Evolutionary conservation across 2,329 filamentous ascomycete genomes (phyloP), one percentile per base, ranked within the genome.

Genomic region (Pochonia chlamydosporia): DNA sequence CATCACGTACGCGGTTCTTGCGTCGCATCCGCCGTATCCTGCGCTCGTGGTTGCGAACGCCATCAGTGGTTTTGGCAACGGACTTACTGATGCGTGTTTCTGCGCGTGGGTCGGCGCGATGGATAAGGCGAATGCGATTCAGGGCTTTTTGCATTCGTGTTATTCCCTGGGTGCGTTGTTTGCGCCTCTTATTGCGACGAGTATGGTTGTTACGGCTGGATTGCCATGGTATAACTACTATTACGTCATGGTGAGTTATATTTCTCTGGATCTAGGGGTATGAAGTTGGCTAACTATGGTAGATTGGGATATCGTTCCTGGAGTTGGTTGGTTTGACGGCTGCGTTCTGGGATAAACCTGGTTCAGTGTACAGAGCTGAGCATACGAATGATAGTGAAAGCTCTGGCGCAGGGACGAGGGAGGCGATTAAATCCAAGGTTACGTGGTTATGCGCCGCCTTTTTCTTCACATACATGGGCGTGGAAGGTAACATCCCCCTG

Each of bases 391-490:
- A 59, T 1, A 48, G 48, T 9, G 58, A 58, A 3, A 49, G 51
- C 0, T 35, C 31, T 14, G 61, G 64, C 1, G 62, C 60, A 1
- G 66, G 67, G 0, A 70, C 67, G 0, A 58, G 63, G 23, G 60
- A 64, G 9, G 67, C 68, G 0, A 64, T 80, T 11, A 64, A 65
- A 37, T 65, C 66, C 5, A 70, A 68, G 51, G 74, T 84, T 0
- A 85, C 84, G 0, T 87, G 84, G 82, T 69, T 86, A 2, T 78
- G 77, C 45, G 72, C 85, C 0, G 53, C 84, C 0, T 91, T 90
- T 61, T 73, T 90, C 40, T 78, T 89, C 25, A 75, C 78, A 3
- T 91, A 90, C 59, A 84, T 89, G 18, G 87, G 87, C 1, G 73
- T 82, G 0, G 87, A 91, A 65, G 82, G 67, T 67, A 49, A 30